Conservation (phyloP, 257 asterid species). For the Jacaranda mimosifolia region DNA sequence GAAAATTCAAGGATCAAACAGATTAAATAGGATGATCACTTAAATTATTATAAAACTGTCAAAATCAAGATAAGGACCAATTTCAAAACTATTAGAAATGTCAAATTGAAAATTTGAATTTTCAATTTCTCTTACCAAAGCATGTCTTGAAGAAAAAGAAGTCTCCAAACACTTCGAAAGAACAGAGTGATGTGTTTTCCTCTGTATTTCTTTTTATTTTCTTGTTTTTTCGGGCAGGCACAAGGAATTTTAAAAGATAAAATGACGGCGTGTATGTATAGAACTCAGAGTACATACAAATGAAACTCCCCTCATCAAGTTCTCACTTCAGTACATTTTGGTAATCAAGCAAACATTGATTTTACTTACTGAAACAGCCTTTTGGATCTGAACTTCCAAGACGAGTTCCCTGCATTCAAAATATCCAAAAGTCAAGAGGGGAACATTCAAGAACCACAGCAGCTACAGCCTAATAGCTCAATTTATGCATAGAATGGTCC, state of each 20-base stretch:
- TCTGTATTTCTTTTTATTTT: slow-evolving; percentile 2
- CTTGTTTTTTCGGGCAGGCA: slow-evolving; percentile 17
- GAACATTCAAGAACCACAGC: slow-evolving; percentile 32
- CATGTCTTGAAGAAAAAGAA: slow-evolving; percentile 5
- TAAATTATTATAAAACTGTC: not conserved
- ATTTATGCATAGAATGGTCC: not conserved
- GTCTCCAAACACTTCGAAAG: slow-evolving; percentile 12
- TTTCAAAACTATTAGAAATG: slow-evolving; percentile 14
- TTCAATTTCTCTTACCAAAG: not conserved
- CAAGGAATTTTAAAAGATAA: not conserved
- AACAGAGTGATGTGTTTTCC: not conserved
- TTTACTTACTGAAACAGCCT: slow-evolving; percentile 96
- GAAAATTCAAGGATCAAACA: slow-evolving; percentile 29
- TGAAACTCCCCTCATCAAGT: slow-evolving; percentile 18
- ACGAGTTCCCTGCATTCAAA: slow-evolving; percentile 88
- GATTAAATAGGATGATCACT: slow-evolving; percentile 16
- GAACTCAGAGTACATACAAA: slow-evolving; percentile 16
- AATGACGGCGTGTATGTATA: not conserved
- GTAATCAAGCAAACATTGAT: slow-evolving; percentile 32
- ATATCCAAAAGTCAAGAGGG: slow-evolving; percentile 29
- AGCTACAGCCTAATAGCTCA: not conserved
- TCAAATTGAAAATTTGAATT: not conserved
- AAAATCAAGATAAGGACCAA: slow-evolving; percentile 11
- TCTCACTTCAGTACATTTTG: slow-evolving; percentile 29
- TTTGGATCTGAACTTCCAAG: slow-evolving; percentile 99